phyloP scores from a whole-genome alignment of 2,329 filamentous ascomycete genomes.

The Penicillium palitans region DNA sequence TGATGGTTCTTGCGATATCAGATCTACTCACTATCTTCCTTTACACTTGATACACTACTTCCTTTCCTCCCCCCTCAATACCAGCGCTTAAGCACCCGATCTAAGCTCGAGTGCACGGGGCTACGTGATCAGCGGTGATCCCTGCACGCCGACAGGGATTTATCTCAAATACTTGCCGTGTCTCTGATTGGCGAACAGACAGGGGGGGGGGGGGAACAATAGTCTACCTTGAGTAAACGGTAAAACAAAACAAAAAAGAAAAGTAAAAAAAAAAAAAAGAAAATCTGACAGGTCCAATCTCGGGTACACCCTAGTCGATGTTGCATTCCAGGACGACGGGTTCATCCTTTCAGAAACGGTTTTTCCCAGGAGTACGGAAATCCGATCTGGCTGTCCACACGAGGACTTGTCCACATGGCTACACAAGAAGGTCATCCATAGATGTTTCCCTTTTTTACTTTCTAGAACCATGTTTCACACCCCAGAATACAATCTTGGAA shows the following conservation, averaged over 20 bases:
- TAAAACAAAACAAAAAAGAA: background rate
- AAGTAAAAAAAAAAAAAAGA: constrained; percentile 2
- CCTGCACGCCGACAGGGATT: constrained; percentile 31
- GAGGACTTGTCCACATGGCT: constrained; percentile 26
- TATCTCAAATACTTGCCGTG: constrained; percentile 38
- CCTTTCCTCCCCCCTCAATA: background rate
- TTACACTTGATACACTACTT: background rate
- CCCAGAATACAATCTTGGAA: background rate
- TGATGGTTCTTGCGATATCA: background rate
- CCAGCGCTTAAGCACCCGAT: constrained; percentile 15
- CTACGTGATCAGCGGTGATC: constrained; percentile 29
- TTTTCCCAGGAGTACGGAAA: constrained; percentile 25
- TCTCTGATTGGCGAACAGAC: constrained; percentile 30
- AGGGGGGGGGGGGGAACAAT: constrained; percentile 20
- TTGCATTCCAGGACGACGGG: constrained; percentile 28
- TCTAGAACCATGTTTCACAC: background rate
- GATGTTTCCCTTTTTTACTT: background rate
- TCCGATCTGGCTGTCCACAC: constrained; percentile 26
- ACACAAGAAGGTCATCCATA: constrained; percentile 1
- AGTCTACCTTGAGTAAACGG: constrained; percentile 3
- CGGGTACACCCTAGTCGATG: constrained; percentile 27
- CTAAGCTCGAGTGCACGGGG: constrained; percentile 20
- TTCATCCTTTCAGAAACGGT: constrained; percentile 25
- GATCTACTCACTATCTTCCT: background rate
- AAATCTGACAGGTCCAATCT: constrained; percentile 27